A percentile compares a stretch with the other conserved stretches of the same genome.
These are phyloP conservation scores for Solanum hybrid DNA, from an alignment of 305 asterid species.

Conservation along the genomic window DNA sequence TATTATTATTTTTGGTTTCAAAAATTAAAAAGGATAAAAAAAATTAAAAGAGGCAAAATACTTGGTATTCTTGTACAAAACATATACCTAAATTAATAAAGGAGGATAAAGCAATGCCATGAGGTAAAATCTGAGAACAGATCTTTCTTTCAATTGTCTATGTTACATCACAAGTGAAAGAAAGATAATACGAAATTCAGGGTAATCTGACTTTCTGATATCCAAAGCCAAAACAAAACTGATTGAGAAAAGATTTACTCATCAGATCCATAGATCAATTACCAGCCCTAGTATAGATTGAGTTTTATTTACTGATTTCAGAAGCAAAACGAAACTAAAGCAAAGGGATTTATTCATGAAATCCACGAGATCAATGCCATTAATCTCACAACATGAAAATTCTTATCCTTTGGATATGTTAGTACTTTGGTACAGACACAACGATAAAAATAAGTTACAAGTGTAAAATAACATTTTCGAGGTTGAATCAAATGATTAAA, in stretches of 20 bases:
- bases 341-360: neutral
- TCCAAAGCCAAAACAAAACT: neutral
- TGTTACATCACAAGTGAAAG: neutral
- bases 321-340: neutral
- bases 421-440: neutral
- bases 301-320: neutral
- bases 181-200: neutral
- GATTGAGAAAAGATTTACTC: neutral
- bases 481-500: neutral
- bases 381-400: neutral
- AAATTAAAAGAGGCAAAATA: neutral
- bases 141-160: neutral
- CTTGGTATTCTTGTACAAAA: neutral
- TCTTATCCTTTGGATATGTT: neutral
- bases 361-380: neutral
- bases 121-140: neutral
- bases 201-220: neutral
- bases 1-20: neutral
- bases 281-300: neutral
- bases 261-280: neutral
- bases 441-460: neutral
- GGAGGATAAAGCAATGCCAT: neutral
- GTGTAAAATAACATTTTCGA: neutral
- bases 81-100: neutral
- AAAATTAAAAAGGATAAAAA: neutral